Base-by-base conservation (phyloP, 2,329 filamentous ascomycete genomes). In the Pseudopyricularia cyperi region DNA sequence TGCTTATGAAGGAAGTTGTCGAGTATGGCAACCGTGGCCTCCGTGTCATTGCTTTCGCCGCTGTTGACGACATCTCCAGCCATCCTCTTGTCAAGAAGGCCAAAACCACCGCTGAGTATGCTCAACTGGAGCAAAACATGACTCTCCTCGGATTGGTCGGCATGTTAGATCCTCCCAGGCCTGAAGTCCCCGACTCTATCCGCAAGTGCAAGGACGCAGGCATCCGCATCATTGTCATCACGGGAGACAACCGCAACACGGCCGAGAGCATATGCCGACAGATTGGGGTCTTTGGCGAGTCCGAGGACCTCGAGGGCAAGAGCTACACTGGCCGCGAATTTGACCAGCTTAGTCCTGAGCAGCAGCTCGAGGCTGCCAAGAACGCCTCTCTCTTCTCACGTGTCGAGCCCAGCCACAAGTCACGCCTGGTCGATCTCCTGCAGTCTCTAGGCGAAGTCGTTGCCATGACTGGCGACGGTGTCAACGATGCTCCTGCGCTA, bases 381-480 rank as follows among this genome's bases (percentile, higher is more conserved):
- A 81, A 73, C 44, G 93, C 91, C 2, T 95, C 86, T 48, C 76
- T 98, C 32, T 98, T 98, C 74, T 98, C 93, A 34, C 87, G 93
- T 57, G 94, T 95, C 24, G 93, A 98, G 68, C 93, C 93, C 50
- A 82, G 78, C 49, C 93, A 98, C 77, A 98, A 98, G 77, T 94
- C 87, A n/a, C 93, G 89, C 70, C 81, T 98, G 46, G 91, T 98
- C 48, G 93, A 98, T 66, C 83, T 98, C 46, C 85, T 98, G 46
- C 94, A 98, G 67, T 89, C 87, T 54, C 76, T 87, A 50, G 88
- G 88, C 55, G 89, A 98, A 66, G 93, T 98, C 44, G 94, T 98
- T 57, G 93, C 93, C 59, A 98, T 98, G 93, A 98, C 93, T 59
- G 93, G 93, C 63, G 93, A 98, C 63, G 93, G 93, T 68, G 93